Conservation (phyloP, 257 asterid genomes). For the Sherardia arvensis region DNA sequence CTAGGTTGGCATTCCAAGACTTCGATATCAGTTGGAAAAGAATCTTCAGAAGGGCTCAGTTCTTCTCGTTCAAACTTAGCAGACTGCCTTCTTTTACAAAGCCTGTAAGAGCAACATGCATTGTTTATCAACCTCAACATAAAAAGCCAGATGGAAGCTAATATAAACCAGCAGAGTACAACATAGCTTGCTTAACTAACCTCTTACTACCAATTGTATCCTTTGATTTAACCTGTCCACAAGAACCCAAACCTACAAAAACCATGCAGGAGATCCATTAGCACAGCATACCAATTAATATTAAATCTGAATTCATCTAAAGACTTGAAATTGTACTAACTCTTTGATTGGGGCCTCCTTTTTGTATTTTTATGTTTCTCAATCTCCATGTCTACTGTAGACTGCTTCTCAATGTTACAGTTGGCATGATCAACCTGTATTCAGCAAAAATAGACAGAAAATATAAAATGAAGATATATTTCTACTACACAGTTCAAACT, state of each 20-base stretch:
- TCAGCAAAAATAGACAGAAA: constrained; percentile 11
- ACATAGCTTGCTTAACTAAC: constrained; percentile 20
- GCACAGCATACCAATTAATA: constrained; percentile 6
- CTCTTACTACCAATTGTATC: constrained; percentile 38
- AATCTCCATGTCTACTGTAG: constrained; percentile 20
- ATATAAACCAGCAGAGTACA: not conserved
- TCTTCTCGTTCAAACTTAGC: constrained; percentile 17
- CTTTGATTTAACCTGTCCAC: constrained; percentile 21
- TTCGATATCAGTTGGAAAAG: constrained; percentile 12
- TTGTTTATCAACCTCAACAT: constrained; percentile 1
- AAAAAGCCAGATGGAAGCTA: not conserved
- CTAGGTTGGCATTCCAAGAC: constrained; percentile 10
- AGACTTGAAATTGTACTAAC: constrained; percentile 30
- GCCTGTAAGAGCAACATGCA: constrained; percentile 11
- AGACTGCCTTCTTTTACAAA: constrained; percentile 22
- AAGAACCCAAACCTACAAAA: constrained; percentile 30
- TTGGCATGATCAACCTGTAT: constrained; percentile 23
- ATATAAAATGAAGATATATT: not conserved
- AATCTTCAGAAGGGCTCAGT: constrained; percentile 11
- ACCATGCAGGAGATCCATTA: constrained; percentile 4
- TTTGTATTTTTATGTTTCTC: constrained; percentile 22
- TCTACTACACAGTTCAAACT: constrained; percentile 4
- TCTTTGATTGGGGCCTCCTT: constrained; percentile 22
- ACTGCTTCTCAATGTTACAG: constrained; percentile 16
- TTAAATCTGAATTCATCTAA: not conserved